Percentiles rank a stretch among this genome's conserved stretches.
phyloP scores from a whole-genome alignment of 495 filamentous ascomycete genomes.

The Podospora appendiculata region DNA sequence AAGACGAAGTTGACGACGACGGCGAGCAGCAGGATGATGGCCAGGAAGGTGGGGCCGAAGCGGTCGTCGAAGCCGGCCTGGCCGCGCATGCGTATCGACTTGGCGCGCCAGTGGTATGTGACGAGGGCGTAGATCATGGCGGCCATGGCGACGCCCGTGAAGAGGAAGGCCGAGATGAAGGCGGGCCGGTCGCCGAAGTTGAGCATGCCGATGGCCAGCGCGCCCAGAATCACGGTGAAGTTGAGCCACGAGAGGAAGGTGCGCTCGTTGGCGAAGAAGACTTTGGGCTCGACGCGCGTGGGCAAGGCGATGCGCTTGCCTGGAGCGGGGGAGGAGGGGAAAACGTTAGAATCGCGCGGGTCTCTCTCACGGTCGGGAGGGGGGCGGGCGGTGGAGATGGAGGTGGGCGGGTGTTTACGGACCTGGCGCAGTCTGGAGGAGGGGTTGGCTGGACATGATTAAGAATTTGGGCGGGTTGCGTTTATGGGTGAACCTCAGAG shows the following conservation, averaged over 20 bases:
- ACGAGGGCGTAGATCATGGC: conserved; percentile 92
- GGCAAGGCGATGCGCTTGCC: conserved; percentile 98
- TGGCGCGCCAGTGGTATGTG: conserved; percentile 95
- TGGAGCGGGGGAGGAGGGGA: conserved; percentile 20
- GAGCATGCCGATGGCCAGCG: conserved; percentile 88
- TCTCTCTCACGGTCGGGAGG: background rate
- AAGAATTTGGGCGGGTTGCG: background rate
- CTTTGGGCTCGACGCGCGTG: conserved; percentile 96
- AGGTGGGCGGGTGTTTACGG: conserved; percentile 15
- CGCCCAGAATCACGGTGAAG: conserved; percentile 96
- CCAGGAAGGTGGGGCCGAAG: conserved; percentile 83
- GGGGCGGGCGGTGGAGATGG: background rate
- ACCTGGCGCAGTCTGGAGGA: conserved; percentile 84
- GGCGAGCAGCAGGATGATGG: conserved; percentile 73
- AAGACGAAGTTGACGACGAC: conserved; percentile 93
- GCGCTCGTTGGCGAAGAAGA: conserved; percentile 99
- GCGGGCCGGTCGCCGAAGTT: conserved; percentile 96
- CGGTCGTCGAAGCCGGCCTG: conserved; percentile 95
- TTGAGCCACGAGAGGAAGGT: conserved; percentile 99
- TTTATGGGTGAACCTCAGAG: too few relatives aligned
- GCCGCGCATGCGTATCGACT: conserved; percentile 81
- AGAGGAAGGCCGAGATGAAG: conserved; percentile 84
- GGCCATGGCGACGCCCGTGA: conserved; percentile 90
- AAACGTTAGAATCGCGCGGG: background rate
- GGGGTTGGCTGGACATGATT: conserved; percentile 89